A percentile compares a stretch with the other conserved stretches of the same genome.
Evolutionary conservation across 148 eudicot genomes (phyloP).

Genomic region (Hydrangea macrophylla): DNA sequence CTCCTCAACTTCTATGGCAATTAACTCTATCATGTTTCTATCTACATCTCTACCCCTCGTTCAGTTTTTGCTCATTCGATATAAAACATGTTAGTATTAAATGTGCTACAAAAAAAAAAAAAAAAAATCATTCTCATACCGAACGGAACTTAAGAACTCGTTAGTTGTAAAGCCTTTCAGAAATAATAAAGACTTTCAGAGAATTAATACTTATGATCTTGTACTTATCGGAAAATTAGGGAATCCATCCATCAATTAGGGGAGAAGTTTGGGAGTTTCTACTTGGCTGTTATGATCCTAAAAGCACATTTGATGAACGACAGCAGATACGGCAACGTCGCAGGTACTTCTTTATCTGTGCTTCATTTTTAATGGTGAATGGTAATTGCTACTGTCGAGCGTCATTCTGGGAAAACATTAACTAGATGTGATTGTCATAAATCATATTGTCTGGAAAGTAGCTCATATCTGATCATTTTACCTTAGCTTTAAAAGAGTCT

Average conservation of each 20-base stretch:
- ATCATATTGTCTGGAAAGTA: neutral
- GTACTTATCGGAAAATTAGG: constrained; percentile 37
- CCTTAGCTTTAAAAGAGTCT: neutral
- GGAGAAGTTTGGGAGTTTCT: constrained; percentile 99
- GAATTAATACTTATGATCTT: constrained; percentile 12
- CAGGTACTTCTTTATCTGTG: constrained; percentile 51
- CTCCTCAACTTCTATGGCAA: too few species aligned
- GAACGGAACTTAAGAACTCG: neutral
- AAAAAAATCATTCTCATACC: neutral
- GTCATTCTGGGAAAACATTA: neutral
- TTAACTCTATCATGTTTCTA: neutral
- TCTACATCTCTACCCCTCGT: neutral
- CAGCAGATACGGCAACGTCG: constrained; percentile 60
- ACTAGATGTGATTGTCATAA: neutral
- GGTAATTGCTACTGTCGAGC: neutral
- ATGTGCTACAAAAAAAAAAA: too few species aligned
- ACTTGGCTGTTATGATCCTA: constrained; percentile 93
- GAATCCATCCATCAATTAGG: constrained; percentile 94
- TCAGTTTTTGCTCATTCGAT: neutral
- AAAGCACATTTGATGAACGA: constrained; percentile 87
- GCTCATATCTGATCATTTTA: neutral
- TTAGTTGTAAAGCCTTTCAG: neutral
- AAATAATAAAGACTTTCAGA: neutral
- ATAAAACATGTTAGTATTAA: too few species aligned
- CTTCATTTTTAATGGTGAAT: constrained; percentile 4